These are phyloP conservation scores for Aspergillus jensenii DNA, from an alignment of 2,329 filamentous ascomycete genomes.

Conservation along the genomic window DNA sequence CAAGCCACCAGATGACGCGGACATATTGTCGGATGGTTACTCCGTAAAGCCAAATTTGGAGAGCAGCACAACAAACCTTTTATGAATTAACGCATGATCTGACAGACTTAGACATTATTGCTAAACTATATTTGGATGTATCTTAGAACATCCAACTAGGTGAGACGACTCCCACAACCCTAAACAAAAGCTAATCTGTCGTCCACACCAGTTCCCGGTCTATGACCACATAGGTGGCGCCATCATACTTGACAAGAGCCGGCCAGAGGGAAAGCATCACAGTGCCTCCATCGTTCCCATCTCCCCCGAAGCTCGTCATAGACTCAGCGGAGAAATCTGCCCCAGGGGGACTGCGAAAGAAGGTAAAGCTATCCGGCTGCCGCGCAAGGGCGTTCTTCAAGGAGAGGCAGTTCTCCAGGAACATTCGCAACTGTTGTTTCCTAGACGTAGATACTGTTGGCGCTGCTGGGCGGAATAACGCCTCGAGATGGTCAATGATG, in stretches of 20 bases:
- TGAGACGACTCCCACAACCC: not conserved
- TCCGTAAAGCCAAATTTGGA: too few species aligned
- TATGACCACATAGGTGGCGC: not conserved
- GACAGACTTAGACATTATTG: too few species aligned
- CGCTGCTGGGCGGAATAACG: not conserved
- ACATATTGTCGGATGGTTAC: too few species aligned
- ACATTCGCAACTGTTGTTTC: not conserved
- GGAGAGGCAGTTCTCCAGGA: slow-evolving; percentile 5
- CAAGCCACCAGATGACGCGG: too few species aligned
- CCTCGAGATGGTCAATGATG: not conserved
- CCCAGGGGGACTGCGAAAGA: not conserved
- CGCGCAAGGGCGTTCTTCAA: slow-evolving; percentile 3
- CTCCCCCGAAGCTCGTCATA: slow-evolving; percentile 3
- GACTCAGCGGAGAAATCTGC: not conserved
- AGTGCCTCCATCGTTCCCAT: not conserved
- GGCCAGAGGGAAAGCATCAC: slow-evolving; percentile 11
- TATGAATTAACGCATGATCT: too few species aligned
- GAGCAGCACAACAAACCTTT: too few species aligned
- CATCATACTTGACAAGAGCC: not conserved
- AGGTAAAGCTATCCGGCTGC: not conserved
- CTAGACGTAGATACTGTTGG: not conserved
- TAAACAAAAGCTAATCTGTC: not conserved
- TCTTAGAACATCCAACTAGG: not conserved
- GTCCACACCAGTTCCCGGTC: slow-evolving; percentile 10
- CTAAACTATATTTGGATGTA: too few species aligned